Percentiles rank a stretch among this genome's conserved stretches.
Conservation (phyloP, 2,329 filamentous ascomycete species). For the Hawksworthiomyces lignivorus region DNA sequence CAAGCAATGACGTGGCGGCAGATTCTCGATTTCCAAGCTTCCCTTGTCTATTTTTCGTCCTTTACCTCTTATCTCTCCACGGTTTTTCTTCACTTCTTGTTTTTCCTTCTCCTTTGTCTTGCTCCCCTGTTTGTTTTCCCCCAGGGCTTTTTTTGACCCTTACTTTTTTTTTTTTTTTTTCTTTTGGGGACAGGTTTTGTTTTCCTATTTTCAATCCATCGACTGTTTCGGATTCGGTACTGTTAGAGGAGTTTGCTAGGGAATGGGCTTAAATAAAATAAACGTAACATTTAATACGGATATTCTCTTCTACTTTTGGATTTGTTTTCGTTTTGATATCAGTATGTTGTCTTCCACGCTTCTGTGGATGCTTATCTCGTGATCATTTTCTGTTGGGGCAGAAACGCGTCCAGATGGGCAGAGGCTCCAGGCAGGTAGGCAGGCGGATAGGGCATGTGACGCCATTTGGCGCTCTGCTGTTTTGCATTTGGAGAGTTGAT, state of each 20-base stretch:
- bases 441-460: too few relatives aligned
- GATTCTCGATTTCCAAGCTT: too few relatives aligned
- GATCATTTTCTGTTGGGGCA: too few relatives aligned
- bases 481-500: too few relatives aligned
- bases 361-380: too few relatives aligned
- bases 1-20: too few relatives aligned
- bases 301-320: not conserved
- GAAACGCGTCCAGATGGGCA: too few relatives aligned
- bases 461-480: too few relatives aligned
- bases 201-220: not conserved
- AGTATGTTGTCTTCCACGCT: too few relatives aligned
- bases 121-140: not conserved
- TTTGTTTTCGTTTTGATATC: too few relatives aligned
- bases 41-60: not conserved
- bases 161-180: not conserved
- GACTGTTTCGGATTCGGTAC: not conserved
- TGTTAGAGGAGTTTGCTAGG: slow-evolving; percentile 12
- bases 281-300: not conserved
- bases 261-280: slow-evolving; percentile 10
- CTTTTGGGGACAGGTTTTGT: not conserved
- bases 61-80: not conserved
- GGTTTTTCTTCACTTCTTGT: not conserved
- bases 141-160: not conserved
- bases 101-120: not conserved
- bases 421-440: too few relatives aligned